A percentile compares a stretch with the other conserved stretches of the same genome.
phyloP scores from a whole-genome alignment of 148 eudicot species.

The Chenopodium quinoa region DNA sequence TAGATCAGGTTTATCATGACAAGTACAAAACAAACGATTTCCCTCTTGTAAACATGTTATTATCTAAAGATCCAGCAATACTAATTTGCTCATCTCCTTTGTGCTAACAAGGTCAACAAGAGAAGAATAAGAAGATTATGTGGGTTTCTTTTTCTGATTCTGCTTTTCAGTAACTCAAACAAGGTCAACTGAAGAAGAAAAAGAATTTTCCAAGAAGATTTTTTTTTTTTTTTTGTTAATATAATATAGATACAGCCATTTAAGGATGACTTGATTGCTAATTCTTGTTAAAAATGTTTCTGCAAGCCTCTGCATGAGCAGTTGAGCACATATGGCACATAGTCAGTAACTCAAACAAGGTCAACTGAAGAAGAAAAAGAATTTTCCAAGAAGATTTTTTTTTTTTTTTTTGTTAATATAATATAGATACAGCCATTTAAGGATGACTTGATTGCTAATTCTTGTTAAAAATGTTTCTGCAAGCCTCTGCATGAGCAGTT shows the following conservation, averaged over 20 bases:
- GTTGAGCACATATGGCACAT: no score
- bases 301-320: no score
- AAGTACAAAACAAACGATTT: not conserved
- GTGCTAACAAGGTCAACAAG: not conserved
- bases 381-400: not conserved
- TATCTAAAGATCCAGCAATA: not conserved
- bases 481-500: no score
- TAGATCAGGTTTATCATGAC: not conserved
- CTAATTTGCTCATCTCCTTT: not conserved
- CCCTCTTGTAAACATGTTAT: not conserved
- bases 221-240: not conserved
- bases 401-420: not conserved
- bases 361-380: constrained; percentile 6
- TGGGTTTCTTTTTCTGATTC: not conserved
- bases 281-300: no score
- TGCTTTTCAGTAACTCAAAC: not conserved
- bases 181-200: not conserved
- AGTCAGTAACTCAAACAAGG: not conserved
- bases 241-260: no score
- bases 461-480: no score
- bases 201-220: constrained; percentile 4
- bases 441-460: no score
- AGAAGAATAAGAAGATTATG: not conserved
- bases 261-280: no score
- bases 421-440: no score